Evolutionary conservation across 1,284 basidiomycete genomes (phyloP).

Genomic region (Fistulina hepatica): DNA sequence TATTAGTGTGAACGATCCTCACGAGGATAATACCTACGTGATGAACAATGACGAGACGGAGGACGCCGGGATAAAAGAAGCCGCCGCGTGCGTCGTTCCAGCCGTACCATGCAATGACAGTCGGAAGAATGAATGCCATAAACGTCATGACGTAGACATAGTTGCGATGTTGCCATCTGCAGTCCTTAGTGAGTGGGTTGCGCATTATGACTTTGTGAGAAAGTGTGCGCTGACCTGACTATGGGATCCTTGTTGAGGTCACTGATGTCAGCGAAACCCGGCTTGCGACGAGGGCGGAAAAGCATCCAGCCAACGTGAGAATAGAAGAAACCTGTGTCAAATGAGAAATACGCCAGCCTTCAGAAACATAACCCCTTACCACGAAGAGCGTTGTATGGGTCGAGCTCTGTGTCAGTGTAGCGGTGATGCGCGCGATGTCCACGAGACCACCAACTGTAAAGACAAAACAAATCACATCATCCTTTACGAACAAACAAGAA

Average conservation of each 20-base stretch:
- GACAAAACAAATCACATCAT: no score
- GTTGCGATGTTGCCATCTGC: constrained; percentile 64
- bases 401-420: constrained; percentile 80
- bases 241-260: constrained; percentile 61
- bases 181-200: neutral
- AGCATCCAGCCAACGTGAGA: constrained; percentile 81
- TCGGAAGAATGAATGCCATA: constrained; percentile 61
- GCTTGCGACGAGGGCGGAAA: constrained; percentile 69
- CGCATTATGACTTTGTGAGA: neutral
- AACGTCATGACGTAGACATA: constrained; percentile 56
- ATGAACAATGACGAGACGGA: constrained; percentile 66
- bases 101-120: constrained; percentile 51
- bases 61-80: constrained; percentile 64
- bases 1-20: neutral
- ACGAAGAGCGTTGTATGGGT: constrained; percentile 70
- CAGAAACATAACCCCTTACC: neutral
- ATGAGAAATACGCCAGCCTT: neutral
- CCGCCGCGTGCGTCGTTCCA: constrained; percentile 75
- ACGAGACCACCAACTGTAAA: constrained; percentile 83
- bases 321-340: constrained; percentile 44
- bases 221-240: constrained; percentile 32
- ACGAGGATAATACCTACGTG: constrained; percentile 40
- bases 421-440: constrained; percentile 79
- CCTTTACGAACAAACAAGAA: no score
- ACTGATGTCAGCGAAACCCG: constrained; percentile 69